Base-by-base conservation (phyloP, 208 protist species). In the Baffinella frigidus region DNA sequence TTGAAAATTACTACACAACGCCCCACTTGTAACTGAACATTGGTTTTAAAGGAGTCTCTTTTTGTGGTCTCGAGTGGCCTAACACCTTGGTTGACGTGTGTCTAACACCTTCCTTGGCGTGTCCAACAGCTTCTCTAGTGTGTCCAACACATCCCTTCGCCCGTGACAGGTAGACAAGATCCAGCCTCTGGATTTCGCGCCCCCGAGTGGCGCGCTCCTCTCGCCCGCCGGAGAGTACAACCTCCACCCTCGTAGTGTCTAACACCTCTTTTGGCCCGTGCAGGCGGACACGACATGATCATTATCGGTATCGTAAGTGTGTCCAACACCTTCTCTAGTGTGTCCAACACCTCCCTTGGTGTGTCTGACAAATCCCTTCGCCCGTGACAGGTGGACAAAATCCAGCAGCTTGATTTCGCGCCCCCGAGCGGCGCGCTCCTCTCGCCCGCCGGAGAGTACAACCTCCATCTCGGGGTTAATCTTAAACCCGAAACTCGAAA, bases 401-500 rank as follows among this genome's bases (percentile, higher is more conserved):
- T 87, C 0, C 36, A 11, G 24, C 77, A 87, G 50, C 24, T 62
- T 20, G 77, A 87, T 24, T 87, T 87, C 44, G 77, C 45, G 4
- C 14, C 36, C 0, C 77, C 77, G 27, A 41, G n/a, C 11, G 77
- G 77, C 5, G 36, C 77, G 33, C 39, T 62, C n/a, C 77, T 87
- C 38, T 61, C 39, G 30, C 77, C 77, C 2, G 77, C 77, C 7
- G 77, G 77, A 20, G 77, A 87, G 27, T 87, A 87, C 50, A 87
- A 87, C 50, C 77, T 87, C 4, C 77, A 87, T n/a, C 24, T 87
- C 3, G 77, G 74, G n/a, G n/a, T n/a, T n/a, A n/a, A n/a, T n/a
- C n/a, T n/a, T n/a, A n/a, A n/a, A n/a, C n/a, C n/a, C n/a, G n/a
- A n/a, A n/a, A n/a, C n/a, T n/a, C n/a, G n/a, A n/a, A n/a, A n/a